Evolutionary conservation across 2,329 filamentous ascomycete species (phyloP), one percentile per base, ranked within the genome.

Genomic region (Spiromastix sp.): DNA sequence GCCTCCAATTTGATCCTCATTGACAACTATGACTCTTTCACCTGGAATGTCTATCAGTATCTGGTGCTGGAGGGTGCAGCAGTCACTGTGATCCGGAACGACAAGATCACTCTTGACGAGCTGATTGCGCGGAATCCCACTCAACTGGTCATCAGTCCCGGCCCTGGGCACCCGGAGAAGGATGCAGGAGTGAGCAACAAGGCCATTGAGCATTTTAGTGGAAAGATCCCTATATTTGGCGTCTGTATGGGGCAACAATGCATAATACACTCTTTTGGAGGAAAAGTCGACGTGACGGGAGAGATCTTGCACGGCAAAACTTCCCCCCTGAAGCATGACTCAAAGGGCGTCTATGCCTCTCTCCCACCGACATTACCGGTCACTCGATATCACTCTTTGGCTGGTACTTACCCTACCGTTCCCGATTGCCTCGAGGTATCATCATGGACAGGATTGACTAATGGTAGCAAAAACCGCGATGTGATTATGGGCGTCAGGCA

Each of bases 241-340:
- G 91, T 98, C 19, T 98, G 91, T 56, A 96, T 98, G 89, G 91
- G 91, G 48, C 81, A 95, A 78, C 91, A 98, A 68, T 98, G 91
- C 61, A 96, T 98, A 46, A 89, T 93, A 55, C 83, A 91, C 36
- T 79, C 85, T 20, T 96, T 93, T 52, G 91, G 91, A 31, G 91
- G 91, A 41, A 78, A 82, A 33, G 91, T 98, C 32, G 81, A 80
- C 55, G 89, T 85, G 40, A 93, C 91, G 7, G 91, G 91, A 17
- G 91, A 98, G 64, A 95, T 95, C 52, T 68, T 98, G 36, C 91
- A 98, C 54, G 91, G 91, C 49, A 98, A 98, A 67, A 98, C 91
- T 5, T 96, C 89, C 2, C 80, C 82, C 33, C 68, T 98, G 51
- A 75, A 77, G 26, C 91, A 98, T 60, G 91, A 98, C 56, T 72